Evolutionary conservation across 768 basidiomycete species (phyloP).

Genomic region (Mycena metata): DNA sequence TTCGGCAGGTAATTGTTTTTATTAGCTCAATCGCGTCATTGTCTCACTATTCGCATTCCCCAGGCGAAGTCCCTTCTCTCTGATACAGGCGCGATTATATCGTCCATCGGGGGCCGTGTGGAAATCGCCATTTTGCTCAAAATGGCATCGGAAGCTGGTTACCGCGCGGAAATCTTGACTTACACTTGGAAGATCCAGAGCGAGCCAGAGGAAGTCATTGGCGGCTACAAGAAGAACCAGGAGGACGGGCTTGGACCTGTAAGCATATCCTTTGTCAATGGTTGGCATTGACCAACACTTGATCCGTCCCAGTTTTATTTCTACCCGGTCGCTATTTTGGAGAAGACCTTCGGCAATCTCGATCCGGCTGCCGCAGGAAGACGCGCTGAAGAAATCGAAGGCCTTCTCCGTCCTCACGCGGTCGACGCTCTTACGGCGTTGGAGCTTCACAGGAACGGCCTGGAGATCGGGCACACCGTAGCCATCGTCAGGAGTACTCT

Average conservation of each 20-base stretch:
- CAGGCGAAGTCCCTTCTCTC: background rate
- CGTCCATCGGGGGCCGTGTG: slow-evolving; percentile 10
- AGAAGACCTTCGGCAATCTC: background rate
- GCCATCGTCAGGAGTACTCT: slow-evolving; percentile 5
- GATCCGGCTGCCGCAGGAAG: background rate
- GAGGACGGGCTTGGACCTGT: slow-evolving; percentile 15
- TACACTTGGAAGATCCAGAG: slow-evolving; percentile 19
- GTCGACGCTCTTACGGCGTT: background rate
- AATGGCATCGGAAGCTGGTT: slow-evolving; percentile 6
- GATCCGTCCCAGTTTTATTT: background rate
- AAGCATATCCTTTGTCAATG: background rate
- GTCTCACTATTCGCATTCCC: background rate
- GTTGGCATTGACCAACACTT: background rate
- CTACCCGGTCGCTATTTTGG: slow-evolving; percentile 4
- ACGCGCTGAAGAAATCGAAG: background rate
- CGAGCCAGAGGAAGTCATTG: slow-evolving; percentile 4
- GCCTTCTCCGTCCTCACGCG: background rate
- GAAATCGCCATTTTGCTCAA: background rate
- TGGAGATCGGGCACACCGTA: slow-evolving; percentile 1
- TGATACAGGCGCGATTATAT: background rate
- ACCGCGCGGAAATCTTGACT: slow-evolving; percentile 1
- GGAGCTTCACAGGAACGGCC: background rate
- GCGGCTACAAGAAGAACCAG: slow-evolving; percentile 12
- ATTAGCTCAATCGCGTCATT: background rate
- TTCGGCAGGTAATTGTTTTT: background rate